Evolutionary conservation across 202 grass and related monocot genomes (phyloP), one percentile per base, ranked within the genome.

Genomic region (Setaria viridis): DNA sequence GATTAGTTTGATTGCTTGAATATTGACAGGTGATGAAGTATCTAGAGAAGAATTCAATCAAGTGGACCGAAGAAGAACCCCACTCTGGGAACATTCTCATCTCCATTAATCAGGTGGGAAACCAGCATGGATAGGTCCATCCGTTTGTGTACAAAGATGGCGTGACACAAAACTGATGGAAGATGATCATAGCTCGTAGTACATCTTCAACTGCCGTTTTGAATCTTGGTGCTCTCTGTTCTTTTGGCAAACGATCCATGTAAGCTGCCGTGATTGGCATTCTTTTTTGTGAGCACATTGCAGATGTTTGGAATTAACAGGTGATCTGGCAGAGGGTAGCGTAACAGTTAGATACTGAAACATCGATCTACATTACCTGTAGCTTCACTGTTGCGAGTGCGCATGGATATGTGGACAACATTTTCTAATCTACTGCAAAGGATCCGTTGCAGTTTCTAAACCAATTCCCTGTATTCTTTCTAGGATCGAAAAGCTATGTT

Each of bases 21-120:
- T 42, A 25, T 46, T 48, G 29, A 37, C 86, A 97, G 95, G 95
- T 90, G 14, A 76, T 87, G 74, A 94, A 86, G 69, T 87, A 91
- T 90, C 67, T 97, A 60, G 87, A 97, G 55, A 95, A 90, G 76
- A 87, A 95, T 84, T 91, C 87, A 43, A 49, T 95, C 56, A 37
- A 87, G 50, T 97, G 91, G 90, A 91, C 78, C 15, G 88, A 93
- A 91, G 85, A 85, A 76, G 91, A 88, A 56, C 53, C 64, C 54
- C 53, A 88, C 56, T 81, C 70, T 62, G 89, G 85, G 74, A 91
- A 54, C 48, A 85, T 93, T 17, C 81, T 87, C 42, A 84, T 97
- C 77, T 85, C 30, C 17, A 88, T 97, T 51, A 92, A 97, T 95
- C 85, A 88, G 67, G n/a, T 16, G 80, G 75, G 88, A 56, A 87